phyloP scores from a whole-genome alignment of 2,329 filamentous ascomycete genomes.

The Fusarium pilosicola region DNA sequence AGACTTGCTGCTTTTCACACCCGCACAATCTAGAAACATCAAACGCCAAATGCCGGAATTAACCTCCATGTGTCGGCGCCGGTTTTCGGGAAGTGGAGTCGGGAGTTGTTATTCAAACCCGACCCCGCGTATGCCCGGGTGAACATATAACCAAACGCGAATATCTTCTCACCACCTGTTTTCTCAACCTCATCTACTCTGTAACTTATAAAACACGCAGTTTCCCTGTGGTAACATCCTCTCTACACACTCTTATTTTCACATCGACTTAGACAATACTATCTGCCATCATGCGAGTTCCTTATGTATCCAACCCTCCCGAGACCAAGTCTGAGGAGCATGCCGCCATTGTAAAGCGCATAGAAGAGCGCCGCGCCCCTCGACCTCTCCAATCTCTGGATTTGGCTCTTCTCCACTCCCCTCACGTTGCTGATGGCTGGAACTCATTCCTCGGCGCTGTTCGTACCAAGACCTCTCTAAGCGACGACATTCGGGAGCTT shows the following conservation, averaged over 20 bases:
- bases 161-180: background rate
- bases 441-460: slow-evolving; percentile 74
- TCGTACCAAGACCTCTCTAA: slow-evolving; percentile 62
- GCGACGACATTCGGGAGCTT: slow-evolving; percentile 73
- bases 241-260: background rate
- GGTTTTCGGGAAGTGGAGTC: slow-evolving; percentile 44
- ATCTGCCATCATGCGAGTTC: slow-evolving; percentile 67
- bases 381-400: slow-evolving; percentile 80
- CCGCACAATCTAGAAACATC: background rate
- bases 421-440: slow-evolving; percentile 79
- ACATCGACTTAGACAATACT: slow-evolving; percentile 15
- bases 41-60: slow-evolving; percentile 16
- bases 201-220: background rate
- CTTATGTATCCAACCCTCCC: slow-evolving; percentile 68
- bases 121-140: slow-evolving; percentile 43
- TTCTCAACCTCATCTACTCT: background rate
- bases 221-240: background rate
- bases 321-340: slow-evolving; percentile 57
- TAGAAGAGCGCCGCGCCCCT: slow-evolving; percentile 72
- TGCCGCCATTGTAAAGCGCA: slow-evolving; percentile 68
- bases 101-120: slow-evolving; percentile 38
- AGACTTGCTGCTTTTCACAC: background rate
- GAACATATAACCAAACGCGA: slow-evolving; percentile 44
- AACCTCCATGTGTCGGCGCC: slow-evolving; percentile 34
- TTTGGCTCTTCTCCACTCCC: slow-evolving; percentile 78